These are phyloP conservation scores for Melampsora larici-populina DNA, from an alignment of 1,284 basidiomycete species.

Conservation along the genomic window DNA sequence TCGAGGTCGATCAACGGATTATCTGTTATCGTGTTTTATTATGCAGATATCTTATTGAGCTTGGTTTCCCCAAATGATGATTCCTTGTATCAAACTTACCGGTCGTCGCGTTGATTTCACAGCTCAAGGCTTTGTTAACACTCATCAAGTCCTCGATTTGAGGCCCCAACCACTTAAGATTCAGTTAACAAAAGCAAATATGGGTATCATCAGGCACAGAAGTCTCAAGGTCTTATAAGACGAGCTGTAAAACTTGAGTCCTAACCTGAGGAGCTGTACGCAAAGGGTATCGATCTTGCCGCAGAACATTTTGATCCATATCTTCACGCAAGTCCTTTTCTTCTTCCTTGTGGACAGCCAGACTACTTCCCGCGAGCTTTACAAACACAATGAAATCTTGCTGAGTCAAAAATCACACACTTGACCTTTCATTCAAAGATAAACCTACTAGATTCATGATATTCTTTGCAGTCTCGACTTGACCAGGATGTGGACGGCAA, in stretches of 20 bases:
- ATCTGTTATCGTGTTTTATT: conserved; percentile 58
- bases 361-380: conserved; percentile 64
- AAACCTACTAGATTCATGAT: conserved; percentile 61
- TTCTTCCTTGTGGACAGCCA: conserved; percentile 64
- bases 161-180: conserved; percentile 67
- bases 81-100: background rate
- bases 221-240: background rate
- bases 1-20: conserved; percentile 70
- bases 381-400: background rate
- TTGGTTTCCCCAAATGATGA: too few relatives aligned
- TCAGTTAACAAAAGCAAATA: background rate
- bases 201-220: background rate
- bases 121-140: conserved; percentile 64
- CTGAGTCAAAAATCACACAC: background rate
- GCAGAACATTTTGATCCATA: conserved; percentile 66
- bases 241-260: background rate
- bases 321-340: conserved; percentile 63
- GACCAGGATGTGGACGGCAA: conserved; percentile 80
- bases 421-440: conserved; percentile 40
- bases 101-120: conserved; percentile 78
- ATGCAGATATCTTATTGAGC: too few relatives aligned
- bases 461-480: conserved; percentile 69
- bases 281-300: conserved; percentile 75
- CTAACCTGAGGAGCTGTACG: conserved; percentile 67
- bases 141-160: conserved; percentile 74